Evolutionary conservation across 306 rosid species (phyloP).

Genomic region (Benincasa hispida): DNA sequence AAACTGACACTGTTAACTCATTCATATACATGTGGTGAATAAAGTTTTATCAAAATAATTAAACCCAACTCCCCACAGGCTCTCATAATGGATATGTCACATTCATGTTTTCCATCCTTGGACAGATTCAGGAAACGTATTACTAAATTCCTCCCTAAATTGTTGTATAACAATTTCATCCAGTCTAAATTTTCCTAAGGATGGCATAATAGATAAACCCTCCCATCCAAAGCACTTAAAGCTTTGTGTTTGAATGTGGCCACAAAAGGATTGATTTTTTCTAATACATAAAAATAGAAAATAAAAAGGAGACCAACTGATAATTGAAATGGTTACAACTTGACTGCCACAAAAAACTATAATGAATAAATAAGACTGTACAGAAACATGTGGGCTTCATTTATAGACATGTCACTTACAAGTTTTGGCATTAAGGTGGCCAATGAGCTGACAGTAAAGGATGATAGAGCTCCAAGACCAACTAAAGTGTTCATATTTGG

Average conservation of each 20-base stretch:
- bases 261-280: neutral
- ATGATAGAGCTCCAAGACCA: conserved; percentile 96
- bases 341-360: neutral
- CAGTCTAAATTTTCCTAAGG: neutral
- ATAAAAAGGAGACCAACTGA: neutral
- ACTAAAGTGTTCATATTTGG: conserved; percentile 98
- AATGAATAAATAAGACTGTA: neutral
- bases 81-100: neutral
- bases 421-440: conserved; percentile 71
- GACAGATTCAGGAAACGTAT: neutral
- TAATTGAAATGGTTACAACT: neutral
- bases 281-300: neutral
- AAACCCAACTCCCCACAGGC: neutral
- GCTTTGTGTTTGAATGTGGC: neutral
- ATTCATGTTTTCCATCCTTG: neutral
- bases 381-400: neutral
- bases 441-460: conserved; percentile 83
- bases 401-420: conserved; percentile 33
- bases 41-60: neutral
- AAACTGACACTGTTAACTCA: neutral
- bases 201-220: neutral
- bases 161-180: neutral
- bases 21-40: neutral
- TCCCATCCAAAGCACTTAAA: neutral
- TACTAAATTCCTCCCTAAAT: neutral